phyloP scores from a whole-genome alignment of 129 eudicot genomes.

The Helichrysum umbraculigerum region DNA sequence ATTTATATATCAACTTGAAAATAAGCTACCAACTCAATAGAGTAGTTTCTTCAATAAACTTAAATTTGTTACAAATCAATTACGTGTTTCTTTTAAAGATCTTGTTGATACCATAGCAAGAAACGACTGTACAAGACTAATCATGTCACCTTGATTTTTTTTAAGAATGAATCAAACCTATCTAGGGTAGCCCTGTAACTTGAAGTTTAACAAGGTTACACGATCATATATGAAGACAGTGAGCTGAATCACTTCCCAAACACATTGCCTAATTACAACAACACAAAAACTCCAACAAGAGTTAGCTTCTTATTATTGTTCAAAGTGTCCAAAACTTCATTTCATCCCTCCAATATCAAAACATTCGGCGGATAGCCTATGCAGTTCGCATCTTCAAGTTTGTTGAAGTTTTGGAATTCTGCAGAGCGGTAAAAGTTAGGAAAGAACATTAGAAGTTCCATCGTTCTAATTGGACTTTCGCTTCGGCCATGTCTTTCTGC shows the following conservation, averaged over 20 bases:
- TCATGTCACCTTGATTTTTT: background rate
- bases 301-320: background rate
- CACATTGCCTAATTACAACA: background rate
- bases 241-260: background rate
- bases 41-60: no score
- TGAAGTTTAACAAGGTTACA: background rate
- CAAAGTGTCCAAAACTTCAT: slow-evolving; percentile 7
- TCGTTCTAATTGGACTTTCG: slow-evolving; percentile 86
- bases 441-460: slow-evolving; percentile 50
- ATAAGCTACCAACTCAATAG: background rate
- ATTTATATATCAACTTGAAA: background rate
- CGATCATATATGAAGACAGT: background rate
- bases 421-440: background rate
- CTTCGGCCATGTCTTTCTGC: slow-evolving; percentile 99
- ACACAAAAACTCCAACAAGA: background rate
- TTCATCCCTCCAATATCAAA: background rate
- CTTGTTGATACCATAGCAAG: background rate
- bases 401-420: background rate
- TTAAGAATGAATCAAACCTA: background rate
- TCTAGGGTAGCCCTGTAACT: background rate
- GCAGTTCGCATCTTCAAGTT: background rate
- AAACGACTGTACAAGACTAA: slow-evolving; percentile 1
- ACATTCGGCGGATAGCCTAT: background rate
- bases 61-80: background rate
- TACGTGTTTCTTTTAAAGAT: background rate